Percentiles rank a stretch among this genome's conserved stretches.
phyloP scores from a whole-genome alignment of 2,329 filamentous ascomycete genomes.

The Proliferodiscus dingleyae region DNA sequence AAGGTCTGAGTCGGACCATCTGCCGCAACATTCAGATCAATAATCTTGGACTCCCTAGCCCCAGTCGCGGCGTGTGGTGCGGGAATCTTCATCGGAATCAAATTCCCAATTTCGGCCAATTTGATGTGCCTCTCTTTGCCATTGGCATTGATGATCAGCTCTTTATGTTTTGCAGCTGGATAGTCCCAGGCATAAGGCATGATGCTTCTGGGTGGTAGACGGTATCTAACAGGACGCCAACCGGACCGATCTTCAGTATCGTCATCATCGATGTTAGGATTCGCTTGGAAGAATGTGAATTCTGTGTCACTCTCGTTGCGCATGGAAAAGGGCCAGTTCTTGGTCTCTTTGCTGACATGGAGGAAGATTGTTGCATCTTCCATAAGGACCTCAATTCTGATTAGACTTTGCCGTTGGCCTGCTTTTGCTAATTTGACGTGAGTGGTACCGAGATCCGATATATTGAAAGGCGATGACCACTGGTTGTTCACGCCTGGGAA shows the following conservation, averaged over 20 bases:
- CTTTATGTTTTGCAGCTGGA: conserved; percentile 92
- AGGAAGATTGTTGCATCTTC: conserved; percentile 92
- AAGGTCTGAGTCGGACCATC: conserved; percentile 93
- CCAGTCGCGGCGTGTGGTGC: conserved; percentile 46
- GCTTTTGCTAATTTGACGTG: conserved; percentile 92
- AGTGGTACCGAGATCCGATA: conserved; percentile 86
- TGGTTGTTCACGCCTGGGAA: conserved; percentile 93
- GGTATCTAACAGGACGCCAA: conserved; percentile 90
- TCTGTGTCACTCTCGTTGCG: conserved; percentile 96
- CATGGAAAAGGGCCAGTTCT: conserved; percentile 98
- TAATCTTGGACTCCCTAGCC: conserved; percentile 69
- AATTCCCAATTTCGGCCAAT: conserved; percentile 90
- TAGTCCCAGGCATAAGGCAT: conserved; percentile 99
- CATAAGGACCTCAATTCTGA: conserved; percentile 84
- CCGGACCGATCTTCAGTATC: conserved; percentile 77
- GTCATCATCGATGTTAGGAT: conserved; percentile 89
- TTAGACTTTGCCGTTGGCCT: conserved; percentile 80
- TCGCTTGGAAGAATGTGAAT: conserved; percentile 93
- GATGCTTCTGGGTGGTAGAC: conserved; percentile 87
- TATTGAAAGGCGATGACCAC: conserved; percentile 97
- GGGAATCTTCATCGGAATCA: conserved; percentile 88
- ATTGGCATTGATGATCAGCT: conserved; percentile 76
- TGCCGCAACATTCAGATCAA: conserved; percentile 93
- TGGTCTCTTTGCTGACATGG: conserved; percentile 82
- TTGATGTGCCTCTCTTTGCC: conserved; percentile 87